A percentile compares a stretch with the other conserved stretches of the same genome.
Evolutionary conservation across 139 green algal genomes (phyloP).

Genomic region (Volvox reticuliferus): DNA sequence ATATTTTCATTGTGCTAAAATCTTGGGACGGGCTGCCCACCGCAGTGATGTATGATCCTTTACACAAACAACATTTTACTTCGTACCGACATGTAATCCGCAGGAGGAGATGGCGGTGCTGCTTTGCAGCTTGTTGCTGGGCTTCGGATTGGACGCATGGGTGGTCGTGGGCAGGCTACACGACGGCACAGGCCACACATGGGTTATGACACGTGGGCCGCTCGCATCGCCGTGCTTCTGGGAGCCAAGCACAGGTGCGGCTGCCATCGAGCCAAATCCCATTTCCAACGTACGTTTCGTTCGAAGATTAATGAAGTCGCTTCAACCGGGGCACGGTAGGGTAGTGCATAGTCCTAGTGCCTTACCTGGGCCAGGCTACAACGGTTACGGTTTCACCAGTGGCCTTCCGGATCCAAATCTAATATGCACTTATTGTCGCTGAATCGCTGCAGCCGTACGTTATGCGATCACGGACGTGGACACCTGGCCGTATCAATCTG

Average conservation of each 20-base stretch:
- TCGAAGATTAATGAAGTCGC: too few species aligned
- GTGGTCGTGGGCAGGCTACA: conserved; percentile 60
- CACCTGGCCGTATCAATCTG: conserved; percentile 58
- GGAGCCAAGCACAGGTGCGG: conserved; percentile 64
- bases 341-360: too few species aligned
- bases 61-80: too few species aligned
- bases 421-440: too few species aligned
- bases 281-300: background rate
- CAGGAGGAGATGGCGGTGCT: conserved; percentile 69
- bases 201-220: conserved; percentile 62
- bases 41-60: too few species aligned
- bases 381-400: too few species aligned
- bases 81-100: background rate
- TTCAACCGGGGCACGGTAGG: too few species aligned
- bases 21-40: too few species aligned
- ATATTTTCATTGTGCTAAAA: too few species aligned
- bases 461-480: conserved; percentile 48
- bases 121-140: conserved; percentile 69
- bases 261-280: background rate
- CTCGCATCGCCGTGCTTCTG: conserved; percentile 60
- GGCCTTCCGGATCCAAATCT: too few species aligned
- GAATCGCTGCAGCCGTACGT: conserved; percentile 25
- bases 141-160: conserved; percentile 74
- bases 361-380: too few species aligned
- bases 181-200: conserved; percentile 54